Evolutionary conservation across 202 grass and related monocot species (phyloP), one percentile per base, ranked within the genome.

Genomic region (Eragrostis tef): DNA sequence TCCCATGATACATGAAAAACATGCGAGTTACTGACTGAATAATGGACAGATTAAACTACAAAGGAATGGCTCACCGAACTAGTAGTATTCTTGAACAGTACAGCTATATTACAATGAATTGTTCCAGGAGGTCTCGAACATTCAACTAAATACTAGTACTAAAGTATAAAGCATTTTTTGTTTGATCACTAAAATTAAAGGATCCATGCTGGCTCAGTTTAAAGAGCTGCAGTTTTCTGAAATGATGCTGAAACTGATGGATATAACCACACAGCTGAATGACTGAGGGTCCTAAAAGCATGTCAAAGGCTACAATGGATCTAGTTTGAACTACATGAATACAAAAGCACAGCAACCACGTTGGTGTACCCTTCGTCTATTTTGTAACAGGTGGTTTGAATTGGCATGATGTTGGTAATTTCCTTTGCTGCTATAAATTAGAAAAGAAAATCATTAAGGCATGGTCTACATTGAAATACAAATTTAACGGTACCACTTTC

Each of bases 21-120:
- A 31, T 43, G 21, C 14, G 29, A 31, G 29, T 31, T 31, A 31
- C 29, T 31, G 29, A 31, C 45, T 26, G 12, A 45, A 56, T 54
- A 64, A 81, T 21, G 14, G 36, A 59, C 48, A 66, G 65, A 25
- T 39, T 48, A 52, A 76, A 64, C 34, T 58, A 69, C 17, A 50
- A 27, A 44, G 16, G 3, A 56, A 19, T 9, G 73, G 24, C 14
- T n/a, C 21, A 81, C 25, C 15, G 73, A 34, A 39, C 5, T 39
- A 39, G 34, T 39, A 4, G 34, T 39, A 4, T 39, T 39, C 34
- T 39, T 39, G 34, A 39, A 39, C 1, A 39, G 34, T 5, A 39
- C 24, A 43, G 3, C 21, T 53, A 24, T 24, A 31, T 46, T 62
- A 39, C 13, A 25, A 44, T 45, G 14, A 21, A 34, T 39, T 62